Evolutionary conservation across 2,329 filamentous ascomycete species (phyloP).

Genomic region (Apiospora aurea): DNA sequence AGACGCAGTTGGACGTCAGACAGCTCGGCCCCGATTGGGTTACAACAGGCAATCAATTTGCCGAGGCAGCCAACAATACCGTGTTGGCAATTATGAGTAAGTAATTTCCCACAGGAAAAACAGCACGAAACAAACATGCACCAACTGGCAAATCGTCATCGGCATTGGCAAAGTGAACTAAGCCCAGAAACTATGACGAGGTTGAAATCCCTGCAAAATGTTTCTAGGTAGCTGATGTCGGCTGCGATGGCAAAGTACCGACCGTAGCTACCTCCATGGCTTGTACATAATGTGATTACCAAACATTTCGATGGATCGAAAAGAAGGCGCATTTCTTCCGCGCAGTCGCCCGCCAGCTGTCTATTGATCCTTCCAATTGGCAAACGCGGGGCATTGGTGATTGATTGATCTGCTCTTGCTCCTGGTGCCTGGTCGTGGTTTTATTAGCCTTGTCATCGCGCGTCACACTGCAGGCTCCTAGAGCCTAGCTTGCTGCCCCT

Average conservation of each 20-base stretch:
- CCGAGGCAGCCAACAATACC: not conserved
- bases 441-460: slow-evolving; percentile 12
- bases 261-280: not conserved
- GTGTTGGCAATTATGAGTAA: not conserved
- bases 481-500: slow-evolving; percentile 21
- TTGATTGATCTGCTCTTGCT: not conserved
- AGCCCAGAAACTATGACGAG: not conserved
- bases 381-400: slow-evolving; percentile 24
- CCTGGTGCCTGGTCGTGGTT: slow-evolving; percentile 16
- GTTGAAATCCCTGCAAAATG: not conserved
- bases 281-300: slow-evolving; percentile 1
- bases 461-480: slow-evolving; percentile 23
- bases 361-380: not conserved
- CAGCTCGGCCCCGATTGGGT: not conserved
- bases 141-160: not conserved
- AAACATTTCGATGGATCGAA: not conserved
- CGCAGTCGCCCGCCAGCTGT: not conserved
- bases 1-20: slow-evolving; percentile 5
- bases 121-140: not conserved
- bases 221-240: not conserved
- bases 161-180: not conserved
- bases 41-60: not conserved
- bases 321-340: not conserved
- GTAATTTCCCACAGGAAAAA: not conserved
- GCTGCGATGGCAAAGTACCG: not conserved